Evolutionary conservation across 2,329 filamentous ascomycete genomes (phyloP).

Genomic region (Cadophora sp.): DNA sequence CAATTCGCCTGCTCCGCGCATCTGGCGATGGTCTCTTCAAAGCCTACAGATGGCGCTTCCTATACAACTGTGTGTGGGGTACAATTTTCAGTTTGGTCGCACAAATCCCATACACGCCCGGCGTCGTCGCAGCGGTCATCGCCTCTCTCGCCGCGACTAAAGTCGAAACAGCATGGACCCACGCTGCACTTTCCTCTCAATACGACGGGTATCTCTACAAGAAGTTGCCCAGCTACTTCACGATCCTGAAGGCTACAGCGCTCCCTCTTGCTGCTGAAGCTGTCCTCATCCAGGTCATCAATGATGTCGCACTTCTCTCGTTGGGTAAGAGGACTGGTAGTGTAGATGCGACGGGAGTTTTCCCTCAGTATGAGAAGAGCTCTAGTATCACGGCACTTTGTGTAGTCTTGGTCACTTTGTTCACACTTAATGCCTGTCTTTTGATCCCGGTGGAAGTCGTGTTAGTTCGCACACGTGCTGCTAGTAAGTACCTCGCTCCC

Average conservation of each 20-base stretch:
- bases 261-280: conserved; percentile 2
- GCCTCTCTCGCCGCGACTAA: conserved; percentile 4
- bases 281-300: background rate
- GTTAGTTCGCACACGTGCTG: conserved; percentile 12
- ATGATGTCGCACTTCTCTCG: background rate
- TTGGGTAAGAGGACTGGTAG: conserved; percentile 7
- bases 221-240: background rate
- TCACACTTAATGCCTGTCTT: conserved; percentile 1
- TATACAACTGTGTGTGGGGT: background rate
- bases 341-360: background rate
- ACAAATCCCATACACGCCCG: background rate
- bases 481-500: conserved; percentile 1
- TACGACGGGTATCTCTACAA: background rate
- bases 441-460: conserved; percentile 7
- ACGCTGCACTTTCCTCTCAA: background rate
- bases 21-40: conserved; percentile 1
- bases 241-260: conserved; percentile 12
- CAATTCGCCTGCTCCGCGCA: background rate
- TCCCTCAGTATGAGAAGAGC: background rate
- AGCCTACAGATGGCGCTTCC: conserved; percentile 9
- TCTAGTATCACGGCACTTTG: background rate
- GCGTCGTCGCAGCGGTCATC: background rate
- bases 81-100: background rate
- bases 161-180: conserved; percentile 14
- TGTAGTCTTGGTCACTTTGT: background rate